Base-by-base conservation (phyloP, 805 yeast species). In the Teunomyces aglyptinius region DNA sequence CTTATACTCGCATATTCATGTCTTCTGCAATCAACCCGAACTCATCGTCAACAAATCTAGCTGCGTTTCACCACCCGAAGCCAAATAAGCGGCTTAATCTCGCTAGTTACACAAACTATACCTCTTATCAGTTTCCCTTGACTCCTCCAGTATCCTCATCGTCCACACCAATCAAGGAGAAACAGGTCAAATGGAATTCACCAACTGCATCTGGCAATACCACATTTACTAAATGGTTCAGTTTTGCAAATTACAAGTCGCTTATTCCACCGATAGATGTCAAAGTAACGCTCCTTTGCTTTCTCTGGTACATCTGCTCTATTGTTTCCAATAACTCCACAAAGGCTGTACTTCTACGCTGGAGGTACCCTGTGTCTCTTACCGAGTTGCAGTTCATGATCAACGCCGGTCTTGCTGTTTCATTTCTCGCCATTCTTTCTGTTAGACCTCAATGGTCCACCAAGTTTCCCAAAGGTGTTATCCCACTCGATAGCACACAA, bases 341-440 rank as follows among this genome's bases (percentile, higher is more conserved):
- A 29, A 92, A 92, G 63, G 71, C 83, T 40, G 89, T 92, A 41
- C 70, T 92, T 49, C 78, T 73, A 52, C 70, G 72, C 41, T 90
- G 85, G 65, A 77, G 78, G 38, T 87, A 82, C 62, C 97, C 99
- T 1, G 82, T 90, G n/a, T 85, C 96, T 0, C 76, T 94, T 47
- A 89, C 97, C 1, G 90, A 91, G 73, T 68, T 85, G 45, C 98
- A 94, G 69, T 92, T 92, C 59, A 57, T 85, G 26, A 71, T 89
- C 55, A 90, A 90, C 55, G 84, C 83, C 3, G 32, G 70, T 8
- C 71, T 86, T 49, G 86, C 94, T 52, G 51, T 82, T 19, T 19
- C 64, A 0, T 72, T 81, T 10, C 58, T 78, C 27, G 40, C 50
- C 3, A 35, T 68, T 1, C 68, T 78, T n/a, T 67, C 71, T 38